phyloP scores from a whole-genome alignment of 2,329 filamentous ascomycete species.

The Metarhizium guizhouense region DNA sequence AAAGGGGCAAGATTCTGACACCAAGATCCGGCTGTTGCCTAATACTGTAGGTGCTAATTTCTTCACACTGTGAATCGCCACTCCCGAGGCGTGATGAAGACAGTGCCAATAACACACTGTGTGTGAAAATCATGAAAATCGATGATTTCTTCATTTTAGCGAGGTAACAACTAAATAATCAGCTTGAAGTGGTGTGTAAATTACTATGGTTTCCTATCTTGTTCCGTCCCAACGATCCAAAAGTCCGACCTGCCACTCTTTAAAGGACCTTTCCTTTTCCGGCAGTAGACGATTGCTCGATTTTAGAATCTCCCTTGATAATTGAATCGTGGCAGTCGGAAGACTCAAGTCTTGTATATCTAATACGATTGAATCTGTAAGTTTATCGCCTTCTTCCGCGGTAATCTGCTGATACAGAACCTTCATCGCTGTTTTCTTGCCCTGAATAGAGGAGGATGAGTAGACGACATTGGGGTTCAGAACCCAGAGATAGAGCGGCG shows the following conservation, averaged over 20 bases:
- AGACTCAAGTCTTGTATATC: constrained; percentile 52
- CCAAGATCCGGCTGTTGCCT: too few relatives aligned
- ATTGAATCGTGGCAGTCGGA: constrained; percentile 38
- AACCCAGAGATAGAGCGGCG: constrained; percentile 43
- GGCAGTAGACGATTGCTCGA: constrained; percentile 46
- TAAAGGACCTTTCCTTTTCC: constrained; percentile 43
- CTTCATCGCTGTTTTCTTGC: constrained; percentile 37
- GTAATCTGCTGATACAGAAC: constrained; percentile 39
- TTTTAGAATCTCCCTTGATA: constrained; percentile 34
- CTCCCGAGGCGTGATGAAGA: background rate
- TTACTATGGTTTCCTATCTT: background rate
- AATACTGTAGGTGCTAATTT: too few relatives aligned
- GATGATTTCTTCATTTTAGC: too few relatives aligned
- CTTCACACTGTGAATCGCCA: too few relatives aligned
- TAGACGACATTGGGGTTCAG: constrained; percentile 47
- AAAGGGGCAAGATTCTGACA: background rate
- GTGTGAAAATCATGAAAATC: too few relatives aligned
- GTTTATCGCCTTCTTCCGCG: constrained; percentile 33
- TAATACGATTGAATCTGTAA: constrained; percentile 42
- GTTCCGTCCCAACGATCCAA: constrained; percentile 33
- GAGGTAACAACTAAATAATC: background rate
- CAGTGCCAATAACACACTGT: background rate
- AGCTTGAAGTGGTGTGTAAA: background rate
- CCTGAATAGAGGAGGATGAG: constrained; percentile 28
- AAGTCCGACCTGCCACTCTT: constrained; percentile 60